Base-by-base conservation (phyloP, 1,284 basidiomycete genomes). In the Ustilago tritici region DNA sequence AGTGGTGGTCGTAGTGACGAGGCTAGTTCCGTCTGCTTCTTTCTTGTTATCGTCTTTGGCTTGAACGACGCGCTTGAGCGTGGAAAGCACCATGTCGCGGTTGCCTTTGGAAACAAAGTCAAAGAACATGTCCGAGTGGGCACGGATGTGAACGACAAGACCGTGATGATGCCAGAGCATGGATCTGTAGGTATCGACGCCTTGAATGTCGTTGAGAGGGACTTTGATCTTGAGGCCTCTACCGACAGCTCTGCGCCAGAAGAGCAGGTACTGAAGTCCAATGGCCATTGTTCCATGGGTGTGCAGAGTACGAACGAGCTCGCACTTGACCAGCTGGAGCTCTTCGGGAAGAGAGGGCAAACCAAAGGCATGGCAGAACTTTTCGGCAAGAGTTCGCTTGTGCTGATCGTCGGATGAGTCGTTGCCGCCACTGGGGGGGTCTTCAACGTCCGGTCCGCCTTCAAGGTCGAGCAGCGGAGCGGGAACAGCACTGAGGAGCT, bases 91-190 rank as follows among this genome's bases (percentile, higher is more conserved):
- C 56, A 68, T 56, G 56, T 77, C 69, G 40, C 81, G 81, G n/a
- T 72, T 66, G 2, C 71, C 61, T 35, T 70, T 69, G 35, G 61
- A 63, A 10, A 63, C 41, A 28, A 85, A 79, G 19, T 84, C 82
- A 46, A 85, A 80, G 17, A 56, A 31, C 56, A 83, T 65, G 55
- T 84, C 82, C 1, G 78, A 56, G 47, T 82, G 76, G 0, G 78
- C 83, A 4, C 57, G 53, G 41, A 85, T 68, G 64, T 84, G 81
- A 11, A 83, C 55, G 7, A 70, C 70, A 9, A 85, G 60, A 9
- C 83, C 82, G 35, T 70, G 70, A 32, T 81, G 73, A 36, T 78
- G 81, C 64, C 78, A 84, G 28, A 76, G 66, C 62, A 84, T 77
- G n/a, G 81, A 65, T 17, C 68, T 57, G 31, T 66, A 67, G 14